Evolutionary conservation across 2,329 filamentous ascomycete genomes (phyloP).

Genomic region (Camptophora hylomeconis): DNA sequence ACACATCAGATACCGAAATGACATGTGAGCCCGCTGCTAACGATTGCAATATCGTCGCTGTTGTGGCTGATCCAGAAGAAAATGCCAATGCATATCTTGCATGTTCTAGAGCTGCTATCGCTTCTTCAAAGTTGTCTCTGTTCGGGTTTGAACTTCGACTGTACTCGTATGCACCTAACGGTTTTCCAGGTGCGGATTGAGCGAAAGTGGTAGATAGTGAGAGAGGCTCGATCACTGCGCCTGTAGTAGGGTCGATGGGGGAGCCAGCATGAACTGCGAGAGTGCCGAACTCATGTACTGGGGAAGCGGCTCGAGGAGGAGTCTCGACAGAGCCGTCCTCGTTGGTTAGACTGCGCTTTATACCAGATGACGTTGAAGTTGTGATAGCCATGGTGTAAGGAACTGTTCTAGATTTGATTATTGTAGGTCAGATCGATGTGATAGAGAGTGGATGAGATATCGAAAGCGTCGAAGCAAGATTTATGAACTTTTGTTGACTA

Average conservation of each 20-base stretch:
- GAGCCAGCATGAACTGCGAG: slow-evolving; percentile 88
- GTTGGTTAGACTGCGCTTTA: slow-evolving; percentile 19
- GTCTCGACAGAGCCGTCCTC: slow-evolving; percentile 52
- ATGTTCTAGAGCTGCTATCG: slow-evolving; percentile 83
- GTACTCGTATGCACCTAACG: slow-evolving; percentile 85
- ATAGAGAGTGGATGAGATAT: no score
- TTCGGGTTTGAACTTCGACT: slow-evolving; percentile 90
- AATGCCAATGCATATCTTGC: slow-evolving; percentile 89
- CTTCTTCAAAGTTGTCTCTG: slow-evolving; percentile 82
- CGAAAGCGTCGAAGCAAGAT: no score
- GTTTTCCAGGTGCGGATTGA: slow-evolving; percentile 77
- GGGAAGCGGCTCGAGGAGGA: slow-evolving; percentile 58
- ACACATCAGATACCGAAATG: slow-evolving; percentile 92
- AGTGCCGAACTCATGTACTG: slow-evolving; percentile 74
- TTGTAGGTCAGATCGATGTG: no score
- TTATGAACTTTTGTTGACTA: no score
- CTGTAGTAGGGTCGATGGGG: slow-evolving; percentile 79
- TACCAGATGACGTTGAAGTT: slow-evolving; percentile 4
- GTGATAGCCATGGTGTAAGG: no score
- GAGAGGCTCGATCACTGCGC: slow-evolving; percentile 93
- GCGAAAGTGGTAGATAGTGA: slow-evolving; percentile 93
- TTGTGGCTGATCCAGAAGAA: slow-evolving; percentile 85
- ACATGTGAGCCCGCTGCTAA: slow-evolving; percentile 85
- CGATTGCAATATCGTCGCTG: slow-evolving; percentile 83
- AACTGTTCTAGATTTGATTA: no score